A percentile compares a stretch with the other conserved stretches of the same genome.
These are phyloP conservation scores for Yarrowia divulgata DNA, from an alignment of 805 yeast genomes.

Conservation along the genomic window DNA sequence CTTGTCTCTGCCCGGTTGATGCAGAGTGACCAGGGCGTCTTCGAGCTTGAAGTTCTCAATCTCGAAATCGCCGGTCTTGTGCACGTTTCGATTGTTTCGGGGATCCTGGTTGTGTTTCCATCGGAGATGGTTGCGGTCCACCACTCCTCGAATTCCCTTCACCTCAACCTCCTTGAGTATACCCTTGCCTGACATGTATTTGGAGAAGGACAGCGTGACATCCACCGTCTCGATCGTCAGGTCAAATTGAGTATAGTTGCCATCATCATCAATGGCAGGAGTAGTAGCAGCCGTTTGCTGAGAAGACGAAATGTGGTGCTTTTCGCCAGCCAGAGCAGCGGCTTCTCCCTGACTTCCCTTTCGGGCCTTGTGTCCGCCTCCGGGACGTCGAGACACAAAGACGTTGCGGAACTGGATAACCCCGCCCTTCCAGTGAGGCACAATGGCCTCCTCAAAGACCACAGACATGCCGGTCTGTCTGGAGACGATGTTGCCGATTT, in stretches of 20 bases:
- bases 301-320: slow-evolving; percentile 49
- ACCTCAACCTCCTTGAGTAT: slow-evolving; percentile 80
- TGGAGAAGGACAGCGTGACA: slow-evolving; percentile 77
- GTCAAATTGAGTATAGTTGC: slow-evolving; percentile 96
- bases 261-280: slow-evolving; percentile 62
- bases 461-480: slow-evolving; percentile 82
- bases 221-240: slow-evolving; percentile 85
- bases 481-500: slow-evolving; percentile 83
- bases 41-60: slow-evolving; percentile 81
- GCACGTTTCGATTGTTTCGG: slow-evolving; percentile 73
- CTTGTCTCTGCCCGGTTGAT: slow-evolving; percentile 74
- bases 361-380: slow-evolving; percentile 57
- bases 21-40: slow-evolving; percentile 81
- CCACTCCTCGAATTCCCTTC: slow-evolving; percentile 87
- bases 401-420: slow-evolving; percentile 84
- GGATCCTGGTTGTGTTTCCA: slow-evolving; percentile 89
- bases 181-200: slow-evolving; percentile 92
- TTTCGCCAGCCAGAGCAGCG: slow-evolving; percentile 52
- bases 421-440: slow-evolving; percentile 92
- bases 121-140: slow-evolving; percentile 85
- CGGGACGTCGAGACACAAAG: slow-evolving; percentile 84
- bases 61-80: slow-evolving; percentile 91
- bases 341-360: slow-evolving; percentile 81
- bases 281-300: background rate
- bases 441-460: slow-evolving; percentile 90